phyloP scores from a whole-genome alignment of 331 rosid genomes.

The Malus hybrid region DNA sequence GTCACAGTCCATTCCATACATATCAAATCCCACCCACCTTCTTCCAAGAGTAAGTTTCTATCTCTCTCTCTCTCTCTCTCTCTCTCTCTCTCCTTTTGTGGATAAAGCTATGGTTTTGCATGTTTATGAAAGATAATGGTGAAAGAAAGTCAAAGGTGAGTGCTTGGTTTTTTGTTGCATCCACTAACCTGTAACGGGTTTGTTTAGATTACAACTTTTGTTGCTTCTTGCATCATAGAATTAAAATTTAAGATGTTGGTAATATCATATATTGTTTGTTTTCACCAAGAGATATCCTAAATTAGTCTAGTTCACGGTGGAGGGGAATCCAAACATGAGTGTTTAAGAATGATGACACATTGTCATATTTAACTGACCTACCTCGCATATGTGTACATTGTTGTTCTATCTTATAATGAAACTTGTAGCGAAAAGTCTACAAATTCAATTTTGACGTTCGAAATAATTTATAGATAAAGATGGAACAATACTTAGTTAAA shows the following conservation, averaged over 20 bases:
- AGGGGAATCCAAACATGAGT: too few relatives aligned
- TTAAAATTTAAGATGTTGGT: background rate
- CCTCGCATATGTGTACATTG: background rate
- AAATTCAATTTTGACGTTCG: background rate
- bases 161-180: background rate
- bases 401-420: background rate
- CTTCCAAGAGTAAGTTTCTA: background rate
- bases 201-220: background rate
- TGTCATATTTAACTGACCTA: too few relatives aligned
- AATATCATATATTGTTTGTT: background rate
- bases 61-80: background rate
- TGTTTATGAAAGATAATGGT: background rate
- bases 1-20: background rate
- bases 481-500: background rate
- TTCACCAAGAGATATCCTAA: too few relatives aligned
- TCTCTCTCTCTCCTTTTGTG: background rate
- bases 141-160: background rate
- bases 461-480: background rate
- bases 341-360: background rate
- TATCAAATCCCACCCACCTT: background rate
- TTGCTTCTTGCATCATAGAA: background rate
- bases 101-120: background rate
- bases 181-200: too few relatives aligned
- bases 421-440: background rate
- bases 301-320: background rate